Conservation (phyloP, 2,329 filamentous ascomycete genomes). For the Aspergillus nomiae region DNA sequence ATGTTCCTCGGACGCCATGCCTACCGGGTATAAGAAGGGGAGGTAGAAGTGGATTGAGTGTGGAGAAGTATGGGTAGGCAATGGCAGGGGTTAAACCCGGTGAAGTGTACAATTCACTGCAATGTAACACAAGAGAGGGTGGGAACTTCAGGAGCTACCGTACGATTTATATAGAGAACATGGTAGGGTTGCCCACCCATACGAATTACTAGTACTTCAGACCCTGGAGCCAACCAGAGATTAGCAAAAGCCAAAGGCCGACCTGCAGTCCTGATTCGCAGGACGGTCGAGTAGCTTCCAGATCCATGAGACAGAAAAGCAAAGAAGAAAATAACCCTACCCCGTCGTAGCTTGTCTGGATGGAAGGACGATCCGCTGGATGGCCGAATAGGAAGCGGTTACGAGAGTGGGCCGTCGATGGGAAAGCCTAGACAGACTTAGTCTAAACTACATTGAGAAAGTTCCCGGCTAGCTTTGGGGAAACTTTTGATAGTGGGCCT, state of each 20-base stretch:
- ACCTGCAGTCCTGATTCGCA: slow-evolving; percentile 15
- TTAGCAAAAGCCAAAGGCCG: slow-evolving; percentile 8
- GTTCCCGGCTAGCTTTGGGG: not conserved
- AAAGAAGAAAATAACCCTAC: slow-evolving; percentile 13
- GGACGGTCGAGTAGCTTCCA: slow-evolving; percentile 4
- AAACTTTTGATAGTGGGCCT: slow-evolving; percentile 2
- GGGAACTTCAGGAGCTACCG: not conserved
- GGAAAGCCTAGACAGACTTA: not conserved
- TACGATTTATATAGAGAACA: slow-evolving; percentile 13
- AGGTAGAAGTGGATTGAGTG: not conserved
- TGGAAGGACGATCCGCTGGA: slow-evolving; percentile 8
- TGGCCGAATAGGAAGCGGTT: slow-evolving; percentile 9
- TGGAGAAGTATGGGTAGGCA: not conserved
- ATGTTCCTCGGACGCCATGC: slow-evolving; percentile 24
- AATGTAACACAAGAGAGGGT: not conserved
- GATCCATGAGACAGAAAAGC: slow-evolving; percentile 11
- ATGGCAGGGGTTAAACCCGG: not conserved
- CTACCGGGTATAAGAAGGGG: not conserved
- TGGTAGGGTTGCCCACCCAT: not conserved
- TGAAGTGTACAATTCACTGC: not conserved
- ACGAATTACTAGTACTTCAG: not conserved
- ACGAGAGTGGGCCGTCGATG: slow-evolving; percentile 12
- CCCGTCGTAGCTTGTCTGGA: not conserved
- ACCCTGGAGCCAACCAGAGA: slow-evolving; percentile 7
- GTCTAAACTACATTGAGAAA: slow-evolving; percentile 3